These are phyloP conservation scores for Myxozyma neotropica DNA, from an alignment of 805 yeast species.

Conservation along the genomic window DNA sequence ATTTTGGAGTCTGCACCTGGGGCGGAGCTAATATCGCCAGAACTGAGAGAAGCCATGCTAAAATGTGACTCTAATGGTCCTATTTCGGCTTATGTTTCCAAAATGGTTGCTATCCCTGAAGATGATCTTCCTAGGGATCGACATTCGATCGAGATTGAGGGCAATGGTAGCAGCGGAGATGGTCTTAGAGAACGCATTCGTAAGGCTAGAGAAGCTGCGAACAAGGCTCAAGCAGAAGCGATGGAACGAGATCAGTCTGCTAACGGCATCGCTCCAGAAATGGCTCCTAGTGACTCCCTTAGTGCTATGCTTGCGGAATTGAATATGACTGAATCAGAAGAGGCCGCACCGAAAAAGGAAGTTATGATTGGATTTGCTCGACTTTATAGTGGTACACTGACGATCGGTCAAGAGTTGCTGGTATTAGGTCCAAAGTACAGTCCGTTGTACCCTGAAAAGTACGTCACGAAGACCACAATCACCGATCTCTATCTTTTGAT, in stretches of 20 bases:
- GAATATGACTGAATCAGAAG: conserved; percentile 15
- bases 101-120: conserved; percentile 82
- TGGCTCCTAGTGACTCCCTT: conserved; percentile 31
- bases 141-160: background rate
- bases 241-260: conserved; percentile 30
- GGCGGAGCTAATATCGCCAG: conserved; percentile 51
- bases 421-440: conserved; percentile 87
- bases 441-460: conserved; percentile 61
- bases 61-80: conserved; percentile 70
- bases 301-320: conserved; percentile 33
- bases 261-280: conserved; percentile 37
- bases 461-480: conserved; percentile 59
- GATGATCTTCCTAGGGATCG: conserved; percentile 68
- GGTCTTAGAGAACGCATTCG: conserved; percentile 66
- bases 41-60: conserved; percentile 58
- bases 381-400: conserved; percentile 80
- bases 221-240: conserved; percentile 51
- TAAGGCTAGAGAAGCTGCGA: conserved; percentile 66
- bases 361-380: conserved; percentile 85
- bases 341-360: conserved; percentile 49
- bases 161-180: conserved; percentile 40
- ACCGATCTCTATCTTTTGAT: conserved; percentile 76
- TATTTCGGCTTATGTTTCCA: conserved; percentile 78
- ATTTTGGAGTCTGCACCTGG: conserved; percentile 64
- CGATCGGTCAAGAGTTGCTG: conserved; percentile 71